Base-by-base conservation (phyloP, 768 basidiomycete species). In the Lentinula boryana region DNA sequence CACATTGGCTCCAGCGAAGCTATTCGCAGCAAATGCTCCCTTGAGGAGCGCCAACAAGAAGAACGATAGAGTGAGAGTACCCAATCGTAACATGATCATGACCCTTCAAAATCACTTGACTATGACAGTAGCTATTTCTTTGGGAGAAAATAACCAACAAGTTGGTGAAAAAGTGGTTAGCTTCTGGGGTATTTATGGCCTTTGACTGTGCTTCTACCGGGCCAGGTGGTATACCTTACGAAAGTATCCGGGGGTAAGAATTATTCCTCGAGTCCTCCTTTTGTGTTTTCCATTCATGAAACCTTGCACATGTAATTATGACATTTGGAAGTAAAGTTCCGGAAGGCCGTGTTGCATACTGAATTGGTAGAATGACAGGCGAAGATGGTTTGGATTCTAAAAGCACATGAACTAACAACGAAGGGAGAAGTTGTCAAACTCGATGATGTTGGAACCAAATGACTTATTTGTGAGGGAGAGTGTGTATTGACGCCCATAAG, bases 1-100 rank as follows among this genome's bases (percentile, higher is more conserved):
- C 18, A 60, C 60, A 31, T 51, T 62, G 49, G 60, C 60, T 31
- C 60, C 60, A 32, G 60, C 54, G 40, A 62, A 62, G 44, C 60
- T 62, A 48, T 56, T 56, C 16, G 60, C 60, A 16, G 53, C 53
- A 6, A 27, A 38, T 7, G 9, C 18, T 36, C 15, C 53, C 4
- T 27, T 27, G 27, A 38, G 21, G 12, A 35, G 32, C 9, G 18
- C 16, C 33, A 54, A 16, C 13, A 52, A 12, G 27, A 52, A 33
- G 13, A 23, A 33, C 6, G 21, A 38, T 18, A 36, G 16, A 38
- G 18, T 33, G 5, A 54, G 35, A 48, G 18, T 21, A 21, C 8
- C 46, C 21, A 23, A 48, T 48, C 46, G 16, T 23, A 48, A 23
- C 36, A 38, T 38, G 36, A 13, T 3, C 41, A 43, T 48, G 46